Base-by-base conservation (phyloP, 805 yeast species). In the Starmerella roubikii region DNA sequence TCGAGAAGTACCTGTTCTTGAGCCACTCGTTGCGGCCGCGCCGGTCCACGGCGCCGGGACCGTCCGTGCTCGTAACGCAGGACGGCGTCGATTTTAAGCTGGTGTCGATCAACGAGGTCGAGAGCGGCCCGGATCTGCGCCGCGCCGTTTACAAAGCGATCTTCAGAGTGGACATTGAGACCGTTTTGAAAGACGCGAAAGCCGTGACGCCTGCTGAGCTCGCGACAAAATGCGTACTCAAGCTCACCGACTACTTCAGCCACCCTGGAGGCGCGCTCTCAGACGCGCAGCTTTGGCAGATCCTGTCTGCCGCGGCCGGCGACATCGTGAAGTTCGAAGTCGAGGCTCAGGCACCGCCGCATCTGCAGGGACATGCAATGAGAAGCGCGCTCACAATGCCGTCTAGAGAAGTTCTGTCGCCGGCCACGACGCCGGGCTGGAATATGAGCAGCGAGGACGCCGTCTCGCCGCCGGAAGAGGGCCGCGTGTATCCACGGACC, bases 241-340 rank as follows among this genome's bases (percentile, higher is more conserved):
- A 76, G 46, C 56, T 83, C 44, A 78, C 93, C 0, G 93, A 83
- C 37, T 72, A 75, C 54, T 73, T 74, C 17, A 62, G 74, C 35
- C 65, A 66, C 18, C 50, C 53, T 3, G 59, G 65, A 17, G 51
- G 52, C 18, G 43, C 53, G 15, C 51, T 57, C 30, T 47, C 41
- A 32, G 54, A 55, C 29, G 40, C 32, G 21, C 51, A 48, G 23
- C 39, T 52, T n/a, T 50, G 55, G 55, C 39, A 36, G 35, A 44
- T 52, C 16, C 35, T 52, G 35, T 37, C 47, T 10, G 49, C 53
- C 3, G 46, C 52, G 0, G 45, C 56, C 3, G 52, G 54, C 21
- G 55, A 50, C 27, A 50, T 51, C 27, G 51, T 50, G 30, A 51
- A 52, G 41, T 46, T 51, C 27, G 40, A 32, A 28, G 33, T 40